A percentile compares a stretch with the other conserved stretches of the same genome.
phyloP scores from a whole-genome alignment of 768 basidiomycete genomes.

The Gymnopilus junonius region DNA sequence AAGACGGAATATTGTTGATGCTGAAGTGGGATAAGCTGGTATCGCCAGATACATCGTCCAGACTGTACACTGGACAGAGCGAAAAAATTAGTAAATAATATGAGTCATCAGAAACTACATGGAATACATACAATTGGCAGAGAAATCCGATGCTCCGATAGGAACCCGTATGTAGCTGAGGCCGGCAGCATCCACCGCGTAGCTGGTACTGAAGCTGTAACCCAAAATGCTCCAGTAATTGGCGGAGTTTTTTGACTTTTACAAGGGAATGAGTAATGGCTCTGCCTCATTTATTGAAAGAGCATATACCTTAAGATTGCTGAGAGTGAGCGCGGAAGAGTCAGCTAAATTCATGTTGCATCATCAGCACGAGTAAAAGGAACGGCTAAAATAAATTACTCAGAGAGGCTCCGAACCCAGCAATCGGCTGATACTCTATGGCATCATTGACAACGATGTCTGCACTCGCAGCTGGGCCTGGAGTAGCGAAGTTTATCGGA shows the following conservation, averaged over 20 bases:
- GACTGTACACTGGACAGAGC: slow-evolving; percentile 54
- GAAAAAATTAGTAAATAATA: background rate
- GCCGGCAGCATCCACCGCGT: slow-evolving; percentile 66
- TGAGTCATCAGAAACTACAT: background rate
- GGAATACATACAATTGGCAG: slow-evolving; percentile 48
- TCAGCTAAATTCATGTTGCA: slow-evolving; percentile 55
- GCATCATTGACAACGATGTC: slow-evolving; percentile 66
- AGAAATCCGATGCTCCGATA: slow-evolving; percentile 78
- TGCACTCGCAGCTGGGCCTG: slow-evolving; percentile 59
- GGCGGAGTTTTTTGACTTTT: slow-evolving; percentile 51
- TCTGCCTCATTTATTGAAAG: background rate
- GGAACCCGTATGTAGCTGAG: slow-evolving; percentile 72
- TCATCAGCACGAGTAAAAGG: background rate
- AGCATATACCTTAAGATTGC: slow-evolving; percentile 61
- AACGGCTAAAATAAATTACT: slow-evolving; percentile 43
- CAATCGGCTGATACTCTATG: slow-evolving; percentile 60
- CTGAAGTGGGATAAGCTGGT: slow-evolving; percentile 61
- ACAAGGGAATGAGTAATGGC: background rate
- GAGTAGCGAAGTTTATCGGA: slow-evolving; percentile 62
- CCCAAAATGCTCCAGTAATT: slow-evolving; percentile 65
- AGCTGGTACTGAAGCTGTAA: slow-evolving; percentile 64
- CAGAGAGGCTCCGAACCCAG: slow-evolving; percentile 68
- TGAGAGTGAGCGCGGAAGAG: slow-evolving; percentile 65
- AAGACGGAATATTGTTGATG: slow-evolving; percentile 59
- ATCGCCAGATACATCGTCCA: slow-evolving; percentile 67